A percentile compares a stretch with the other conserved stretches of the same genome.
phyloP scores from a whole-genome alignment of 1,284 basidiomycete species.

The Rhizoctonia solani region DNA sequence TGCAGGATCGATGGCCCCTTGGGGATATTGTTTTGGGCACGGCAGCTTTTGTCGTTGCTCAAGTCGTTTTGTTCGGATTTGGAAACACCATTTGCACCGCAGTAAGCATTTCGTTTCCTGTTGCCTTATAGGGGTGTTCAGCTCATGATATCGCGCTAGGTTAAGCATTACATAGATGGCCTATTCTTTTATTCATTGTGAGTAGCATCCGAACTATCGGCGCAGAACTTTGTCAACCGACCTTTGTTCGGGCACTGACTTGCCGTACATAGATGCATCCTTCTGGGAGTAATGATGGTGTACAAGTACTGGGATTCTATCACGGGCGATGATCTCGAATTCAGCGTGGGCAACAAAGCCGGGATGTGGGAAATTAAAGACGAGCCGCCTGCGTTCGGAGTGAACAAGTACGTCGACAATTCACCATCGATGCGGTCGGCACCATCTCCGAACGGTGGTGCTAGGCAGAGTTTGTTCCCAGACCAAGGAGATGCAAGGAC shows the following conservation, averaged over 20 bases:
- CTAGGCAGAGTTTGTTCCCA: conserved; percentile 10
- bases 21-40: conserved; percentile 92
- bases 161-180: conserved; percentile 92
- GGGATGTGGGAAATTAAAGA: conserved; percentile 99
- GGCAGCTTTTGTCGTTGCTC: conserved; percentile 84
- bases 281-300: conserved; percentile 99
- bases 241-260: conserved; percentile 18
- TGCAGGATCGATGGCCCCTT: conserved; percentile 98
- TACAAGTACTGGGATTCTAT: conserved; percentile 99
- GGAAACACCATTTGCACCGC: conserved; percentile 92
- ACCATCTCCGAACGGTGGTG: background rate
- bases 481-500: conserved; percentile 16
- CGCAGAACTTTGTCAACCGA: background rate
- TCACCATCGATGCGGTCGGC: conserved; percentile 23
- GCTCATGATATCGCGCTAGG: conserved; percentile 23
- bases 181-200: conserved; percentile 91
- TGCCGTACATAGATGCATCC: conserved; percentile 62
- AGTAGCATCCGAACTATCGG: conserved; percentile 21
- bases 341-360: conserved; percentile 96
- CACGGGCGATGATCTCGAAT: conserved; percentile 97
- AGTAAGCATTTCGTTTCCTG: conserved; percentile 53
- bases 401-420: conserved; percentile 28
- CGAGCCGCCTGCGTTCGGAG: conserved; percentile 29
- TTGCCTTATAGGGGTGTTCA: background rate
- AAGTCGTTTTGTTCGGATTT: conserved; percentile 93